phyloP scores from a whole-genome alignment of 371 early-diverging fungal species.

The Actinomortierella ambigua region DNA sequence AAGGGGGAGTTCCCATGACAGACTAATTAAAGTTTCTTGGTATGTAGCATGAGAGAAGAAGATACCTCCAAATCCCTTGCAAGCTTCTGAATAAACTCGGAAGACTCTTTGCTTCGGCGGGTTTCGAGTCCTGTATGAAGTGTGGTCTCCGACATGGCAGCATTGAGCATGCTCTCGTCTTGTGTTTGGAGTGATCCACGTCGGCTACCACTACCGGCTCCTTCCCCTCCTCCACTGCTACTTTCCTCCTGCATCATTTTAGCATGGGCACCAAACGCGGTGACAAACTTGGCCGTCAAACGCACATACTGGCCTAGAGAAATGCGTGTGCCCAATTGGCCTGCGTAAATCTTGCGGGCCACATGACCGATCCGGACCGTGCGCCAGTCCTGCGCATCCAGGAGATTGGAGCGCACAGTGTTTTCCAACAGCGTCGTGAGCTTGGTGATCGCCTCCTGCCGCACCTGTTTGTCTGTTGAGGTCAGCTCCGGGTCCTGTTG shows the following conservation, averaged over 20 bases:
- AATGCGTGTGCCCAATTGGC: conserved; percentile 39
- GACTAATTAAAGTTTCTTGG: no score
- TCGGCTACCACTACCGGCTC: conserved; percentile 7
- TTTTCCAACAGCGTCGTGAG: conserved; percentile 28
- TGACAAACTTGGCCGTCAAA: conserved; percentile 35
- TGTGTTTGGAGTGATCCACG: no score
- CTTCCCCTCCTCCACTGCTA: conserved; percentile 6
- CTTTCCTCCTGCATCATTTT: conserved; percentile 3
- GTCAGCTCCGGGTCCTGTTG: conserved; percentile 29
- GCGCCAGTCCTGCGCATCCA: conserved; percentile 44
- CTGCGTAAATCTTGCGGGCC: conserved; percentile 39
- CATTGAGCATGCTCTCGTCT: no score
- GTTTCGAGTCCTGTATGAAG: no score
- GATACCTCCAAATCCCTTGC: conserved; percentile 32
- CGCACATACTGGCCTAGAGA: conserved; percentile 44
- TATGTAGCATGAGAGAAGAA: no score
- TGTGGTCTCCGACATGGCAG: no score
- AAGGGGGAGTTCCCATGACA: no score
- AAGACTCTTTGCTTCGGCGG: conserved; percentile 4
- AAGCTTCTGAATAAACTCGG: conserved; percentile 19
- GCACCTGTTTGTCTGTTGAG: conserved; percentile 22
- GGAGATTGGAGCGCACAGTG: conserved; percentile 30
- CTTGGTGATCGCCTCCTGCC: conserved; percentile 27
- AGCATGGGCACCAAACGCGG: conserved; percentile 32
- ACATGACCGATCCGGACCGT: conserved; percentile 45